Evolutionary conservation across 1,284 basidiomycete genomes (phyloP), one percentile per base, ranked within the genome.

Genomic region (Sanghuangporus baumii): DNA sequence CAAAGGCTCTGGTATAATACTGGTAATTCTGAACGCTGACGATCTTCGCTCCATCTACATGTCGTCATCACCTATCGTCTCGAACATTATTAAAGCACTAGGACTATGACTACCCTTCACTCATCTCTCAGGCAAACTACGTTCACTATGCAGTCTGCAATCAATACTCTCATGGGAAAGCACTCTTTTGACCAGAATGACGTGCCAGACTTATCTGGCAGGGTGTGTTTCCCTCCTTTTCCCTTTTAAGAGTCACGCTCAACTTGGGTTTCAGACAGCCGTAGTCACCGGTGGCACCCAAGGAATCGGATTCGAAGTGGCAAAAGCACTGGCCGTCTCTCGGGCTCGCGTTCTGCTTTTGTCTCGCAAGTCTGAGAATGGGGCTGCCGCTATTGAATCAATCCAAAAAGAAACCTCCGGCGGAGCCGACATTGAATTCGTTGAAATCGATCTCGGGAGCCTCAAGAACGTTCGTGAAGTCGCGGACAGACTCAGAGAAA

Each of bases 201-300:
- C 31, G 60, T 62, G 38, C 48, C 46, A n/a, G 37, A 62, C 31
- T 36, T 62, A 43, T 26, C 23, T 20, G 55, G 60, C 12, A 62
- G 46, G 55, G 55, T 62, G 43, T 6, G 51, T 23, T n/a, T 4
- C 4, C 14, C 14, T 37, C 43, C 38, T 26, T 31, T 43, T 40
- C 18, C n/a, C 23, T 7, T 20, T 3, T 11, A 55, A 9, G 18
- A 6, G 40, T 20, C 41, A 16, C 18, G 36, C 18, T 23, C 12
- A 16, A 46, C 40, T 11, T 41, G 5, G 23, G 41, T 62, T 54
- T 9, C 37, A 75, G 71, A 75, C 74, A 43, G 75, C 76, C 6
- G 66, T 81, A n/a, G 72, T 81, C 16, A 80, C 79, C 8, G 78
- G 78, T 23, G 79, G 75, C 11, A 77, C 76, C 0, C 69, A 69